Percentiles rank a stretch among this genome's conserved stretches.
Conservation (phyloP, 805 yeast species). For the Candida hispaniensis region DNA sequence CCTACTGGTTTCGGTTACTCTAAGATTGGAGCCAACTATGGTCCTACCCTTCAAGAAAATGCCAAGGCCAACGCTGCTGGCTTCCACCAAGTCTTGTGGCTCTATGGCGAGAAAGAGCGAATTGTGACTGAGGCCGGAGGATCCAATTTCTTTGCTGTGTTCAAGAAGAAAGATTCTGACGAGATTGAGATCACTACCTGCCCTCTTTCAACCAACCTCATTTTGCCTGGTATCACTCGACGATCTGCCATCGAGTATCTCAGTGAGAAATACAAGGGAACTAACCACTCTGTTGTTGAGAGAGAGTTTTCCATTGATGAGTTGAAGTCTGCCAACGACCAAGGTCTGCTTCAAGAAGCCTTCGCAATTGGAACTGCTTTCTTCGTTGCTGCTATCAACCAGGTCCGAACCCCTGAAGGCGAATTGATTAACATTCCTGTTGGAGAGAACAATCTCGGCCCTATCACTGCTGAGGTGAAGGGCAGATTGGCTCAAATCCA, state of each 20-base stretch:
- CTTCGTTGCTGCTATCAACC: slow-evolving; percentile 84
- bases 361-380: slow-evolving; percentile 98
- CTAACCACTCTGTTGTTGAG: slow-evolving; percentile 76
- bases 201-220: slow-evolving; percentile 85
- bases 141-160: slow-evolving; percentile 87
- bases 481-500: slow-evolving; percentile 7
- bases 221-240: slow-evolving; percentile 93
- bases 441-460: slow-evolving; percentile 8
- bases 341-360: slow-evolving; percentile 83
- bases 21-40: slow-evolving; percentile 95
- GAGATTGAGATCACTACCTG: slow-evolving; percentile 89
- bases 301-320: slow-evolving; percentile 75
- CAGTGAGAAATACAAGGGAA: slow-evolving; percentile 58
- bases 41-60: slow-evolving; percentile 90
- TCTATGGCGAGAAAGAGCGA: slow-evolving; percentile 77
- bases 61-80: slow-evolving; percentile 83
- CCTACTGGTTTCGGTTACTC: slow-evolving; percentile 97
- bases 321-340: slow-evolving; percentile 61
- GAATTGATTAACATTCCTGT: slow-evolving; percentile 13
- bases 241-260: slow-evolving; percentile 74
- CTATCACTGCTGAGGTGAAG: slow-evolving; percentile 14
- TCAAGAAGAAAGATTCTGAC: slow-evolving; percentile 52
- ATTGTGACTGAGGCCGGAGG: slow-evolving; percentile 91
- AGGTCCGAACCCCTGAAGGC: slow-evolving; percentile 33
- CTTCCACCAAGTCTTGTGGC: slow-evolving; percentile 92